Evolutionary conservation across 495 filamentous ascomycete genomes (phyloP).

Genomic region (Tetracladium marchalianum): DNA sequence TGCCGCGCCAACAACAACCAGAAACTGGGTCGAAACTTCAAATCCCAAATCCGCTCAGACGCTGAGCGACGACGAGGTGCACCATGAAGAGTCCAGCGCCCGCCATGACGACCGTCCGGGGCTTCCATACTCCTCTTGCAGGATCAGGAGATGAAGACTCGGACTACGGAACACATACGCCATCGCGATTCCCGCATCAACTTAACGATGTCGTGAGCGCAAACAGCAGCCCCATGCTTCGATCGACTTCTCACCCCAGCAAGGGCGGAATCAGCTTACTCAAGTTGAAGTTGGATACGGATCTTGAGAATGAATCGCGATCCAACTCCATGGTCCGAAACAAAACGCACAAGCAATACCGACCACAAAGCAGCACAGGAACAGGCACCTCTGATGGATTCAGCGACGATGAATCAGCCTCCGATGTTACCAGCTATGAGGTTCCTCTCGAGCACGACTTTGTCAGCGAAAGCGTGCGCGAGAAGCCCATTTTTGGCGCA

Average conservation of each 20-base stretch:
- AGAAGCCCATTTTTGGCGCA: conserved; percentile 25
- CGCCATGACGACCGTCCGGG: conserved; percentile 64
- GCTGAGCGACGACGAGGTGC: conserved; percentile 18
- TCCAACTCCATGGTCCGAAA: conserved; percentile 21
- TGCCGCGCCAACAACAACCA: conserved; percentile 16
- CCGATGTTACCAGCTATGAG: conserved; percentile 62
- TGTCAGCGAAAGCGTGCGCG: conserved; percentile 57
- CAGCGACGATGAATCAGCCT: conserved; percentile 16
- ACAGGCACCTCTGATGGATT: conserved; percentile 21
- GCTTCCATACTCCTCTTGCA: conserved; percentile 63
- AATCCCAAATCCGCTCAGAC: conserved; percentile 18
- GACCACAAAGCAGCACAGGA: conserved; percentile 19
- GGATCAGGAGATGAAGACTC: conserved; percentile 79
- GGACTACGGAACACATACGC: conserved; percentile 37
- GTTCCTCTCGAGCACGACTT: conserved; percentile 84
- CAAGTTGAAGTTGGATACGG: conserved; percentile 64
- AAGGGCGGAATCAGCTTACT: conserved; percentile 66
- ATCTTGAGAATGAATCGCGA: conserved; percentile 28
- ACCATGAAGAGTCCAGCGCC: conserved; percentile 34
- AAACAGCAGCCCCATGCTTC: conserved; percentile 50
- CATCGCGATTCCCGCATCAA: conserved; percentile 14
- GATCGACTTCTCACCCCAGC: conserved; percentile 44
- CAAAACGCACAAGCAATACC: conserved; percentile 9
- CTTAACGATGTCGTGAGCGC: conserved; percentile 46
- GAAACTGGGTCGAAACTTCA: conserved; percentile 20